These are phyloP conservation scores for Elongisporangium prolatum DNA, from an alignment of 352 stramenopile species.

Conservation along the genomic window DNA sequence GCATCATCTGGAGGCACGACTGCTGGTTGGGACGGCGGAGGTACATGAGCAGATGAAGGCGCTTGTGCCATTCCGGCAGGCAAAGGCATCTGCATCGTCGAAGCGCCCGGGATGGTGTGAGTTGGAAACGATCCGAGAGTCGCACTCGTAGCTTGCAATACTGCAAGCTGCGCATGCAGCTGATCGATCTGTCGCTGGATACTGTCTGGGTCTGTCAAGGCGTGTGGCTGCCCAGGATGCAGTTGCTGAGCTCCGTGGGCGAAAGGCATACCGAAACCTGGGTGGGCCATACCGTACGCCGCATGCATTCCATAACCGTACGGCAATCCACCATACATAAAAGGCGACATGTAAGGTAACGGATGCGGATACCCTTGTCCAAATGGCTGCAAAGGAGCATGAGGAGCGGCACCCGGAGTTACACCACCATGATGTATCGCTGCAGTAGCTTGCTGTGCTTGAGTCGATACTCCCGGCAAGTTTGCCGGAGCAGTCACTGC, in stretches of 20 bases:
- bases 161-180: constrained; percentile 40
- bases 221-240: constrained; percentile 11
- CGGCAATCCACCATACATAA: constrained; percentile 49
- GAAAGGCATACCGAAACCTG: constrained; percentile 32
- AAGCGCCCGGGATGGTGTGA: neutral
- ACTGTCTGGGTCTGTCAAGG: constrained; percentile 25
- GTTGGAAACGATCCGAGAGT: neutral
- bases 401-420: constrained; percentile 11
- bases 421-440: neutral
- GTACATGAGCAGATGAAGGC: neutral
- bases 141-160: constrained; percentile 33
- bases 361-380: constrained; percentile 32
- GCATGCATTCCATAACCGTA: constrained; percentile 55
- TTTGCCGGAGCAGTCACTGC: constrained; percentile 2
- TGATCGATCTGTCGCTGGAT: constrained; percentile 54
- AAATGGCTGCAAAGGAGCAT: constrained; percentile 25
- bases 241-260: constrained; percentile 20
- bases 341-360: constrained; percentile 43
- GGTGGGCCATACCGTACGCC: constrained; percentile 48
- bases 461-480: neutral
- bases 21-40: neutral
- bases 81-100: neutral
- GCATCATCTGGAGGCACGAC: neutral
- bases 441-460: constrained; percentile 3
- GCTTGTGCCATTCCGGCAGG: neutral